Evolutionary conservation across 202 grass and related monocot species (phyloP), one percentile per base, ranked within the genome.

Genomic region (Carex arenaria): DNA sequence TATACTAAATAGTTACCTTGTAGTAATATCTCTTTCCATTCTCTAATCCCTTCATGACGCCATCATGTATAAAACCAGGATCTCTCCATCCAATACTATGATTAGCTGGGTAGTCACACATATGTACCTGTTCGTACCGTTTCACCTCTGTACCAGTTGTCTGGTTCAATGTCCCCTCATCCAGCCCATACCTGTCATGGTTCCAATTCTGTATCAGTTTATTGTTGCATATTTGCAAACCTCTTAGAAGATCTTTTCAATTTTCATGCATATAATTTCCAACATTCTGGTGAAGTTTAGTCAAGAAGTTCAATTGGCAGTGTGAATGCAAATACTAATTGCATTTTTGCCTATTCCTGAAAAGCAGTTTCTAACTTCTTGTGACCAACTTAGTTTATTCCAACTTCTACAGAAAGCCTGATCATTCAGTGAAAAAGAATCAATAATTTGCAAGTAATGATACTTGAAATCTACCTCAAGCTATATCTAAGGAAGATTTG

Each of bases 21-120:
- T 98, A 98, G 75, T 90, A 95, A 20, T 95, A 98, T 80, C 59
- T 90, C 83, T 85, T 90, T 55, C 86, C 91, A 1, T 83, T 90
- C 81, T 89, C 42, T 88, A 98, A 84, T 56, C 83, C 90, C 54
- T 80, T 92, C 85, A 99, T 94, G 72, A 99, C 43, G 11, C 92
- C 95, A 62, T 98, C 92, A 83, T 93, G 94, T 86, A 95, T 90
- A 80, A 95, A 95, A 20, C 95, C 95, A 10, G 93, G 92, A 98
- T 98, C 91, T 76, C 95, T 95, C 95, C 95, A 98, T 10, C 67
- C 92, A 14, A 93, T 77, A 84, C 61, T 90, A 68, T 66, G 55
- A 74, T 98, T 98, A 34, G 91, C 95, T 68, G 89, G 91, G 56
- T 6, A 52, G 51, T 95, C 89, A 32, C 95, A 98, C 93, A 98